Evolutionary conservation across 2,329 filamentous ascomycete species (phyloP).

Genomic region (Colletotrichum sp.): DNA sequence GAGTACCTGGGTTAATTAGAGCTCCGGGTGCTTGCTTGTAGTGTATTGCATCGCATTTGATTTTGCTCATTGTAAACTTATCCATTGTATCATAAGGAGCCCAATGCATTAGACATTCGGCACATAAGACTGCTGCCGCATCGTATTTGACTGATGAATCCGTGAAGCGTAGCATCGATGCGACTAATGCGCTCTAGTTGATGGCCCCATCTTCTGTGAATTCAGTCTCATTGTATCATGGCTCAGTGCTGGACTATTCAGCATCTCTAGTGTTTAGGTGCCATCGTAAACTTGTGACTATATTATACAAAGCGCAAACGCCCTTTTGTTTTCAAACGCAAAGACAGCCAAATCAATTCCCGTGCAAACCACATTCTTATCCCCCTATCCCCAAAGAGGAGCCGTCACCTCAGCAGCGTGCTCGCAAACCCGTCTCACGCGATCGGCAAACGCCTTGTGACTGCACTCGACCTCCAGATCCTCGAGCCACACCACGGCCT

Average conservation of each 20-base stretch:
- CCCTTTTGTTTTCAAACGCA: not conserved
- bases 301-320: not conserved
- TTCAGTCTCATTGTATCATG: not conserved
- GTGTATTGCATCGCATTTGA: slow-evolving; percentile 3
- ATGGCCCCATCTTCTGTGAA: not conserved
- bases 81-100: slow-evolving; percentile 22
- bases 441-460: slow-evolving; percentile 79
- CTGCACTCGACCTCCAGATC: slow-evolving; percentile 86
- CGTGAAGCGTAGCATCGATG: not conserved
- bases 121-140: not conserved
- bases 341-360: not conserved
- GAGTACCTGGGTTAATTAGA: slow-evolving; percentile 54
- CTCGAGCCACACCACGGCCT: slow-evolving; percentile 91
- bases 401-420: slow-evolving; percentile 87
- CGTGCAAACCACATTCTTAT: not conserved
- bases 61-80: slow-evolving; percentile 20
- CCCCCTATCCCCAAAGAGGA: slow-evolving; percentile 65
- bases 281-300: not conserved
- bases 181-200: not conserved
- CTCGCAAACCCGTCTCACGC: slow-evolving; percentile 89
- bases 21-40: not conserved
- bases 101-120: slow-evolving; percentile 18
- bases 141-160: not conserved
- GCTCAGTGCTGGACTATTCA: not conserved
- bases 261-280: not conserved